These are phyloP conservation scores for Podospora appendiculata DNA, from an alignment of 495 filamentous ascomycete genomes.

Conservation along the genomic window DNA sequence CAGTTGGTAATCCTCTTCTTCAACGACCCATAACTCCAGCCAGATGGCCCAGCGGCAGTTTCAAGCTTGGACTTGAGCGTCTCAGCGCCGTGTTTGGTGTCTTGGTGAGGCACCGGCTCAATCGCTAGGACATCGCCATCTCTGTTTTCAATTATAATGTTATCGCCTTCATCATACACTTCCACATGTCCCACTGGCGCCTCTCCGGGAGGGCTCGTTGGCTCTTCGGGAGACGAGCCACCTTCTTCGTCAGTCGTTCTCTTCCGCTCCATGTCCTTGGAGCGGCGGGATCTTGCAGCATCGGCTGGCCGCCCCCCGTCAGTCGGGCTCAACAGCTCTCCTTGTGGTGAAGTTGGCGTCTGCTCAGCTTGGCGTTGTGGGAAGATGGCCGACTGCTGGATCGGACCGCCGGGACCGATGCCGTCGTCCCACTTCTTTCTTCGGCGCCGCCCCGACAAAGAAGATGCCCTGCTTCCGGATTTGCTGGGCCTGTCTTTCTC, in stretches of 20 bases:
- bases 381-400: conserved; percentile 83
- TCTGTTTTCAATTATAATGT: conserved; percentile 78
- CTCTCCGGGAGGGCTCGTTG: conserved; percentile 10
- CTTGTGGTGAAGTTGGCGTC: conserved; percentile 14
- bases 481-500: conserved; percentile 43
- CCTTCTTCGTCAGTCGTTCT: conserved; percentile 3
- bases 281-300: background rate
- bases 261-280: conserved; percentile 8
- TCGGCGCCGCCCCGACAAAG: conserved; percentile 51
- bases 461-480: conserved; percentile 49
- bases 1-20: conserved; percentile 43
- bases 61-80: conserved; percentile 35
- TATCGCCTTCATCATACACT: conserved; percentile 72
- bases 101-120: conserved; percentile 19
- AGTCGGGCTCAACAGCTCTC: conserved; percentile 2
- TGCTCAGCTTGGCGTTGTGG: conserved; percentile 49
- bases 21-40: conserved; percentile 34
- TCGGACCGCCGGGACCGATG: conserved; percentile 76
- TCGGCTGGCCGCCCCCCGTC: conserved; percentile 13
- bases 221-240: conserved; percentile 17
- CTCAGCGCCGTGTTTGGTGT: conserved; percentile 19
- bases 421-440: conserved; percentile 64
- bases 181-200: conserved; percentile 43
- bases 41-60: conserved; percentile 31
- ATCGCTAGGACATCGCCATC: conserved; percentile 75